Evolutionary conservation across 495 filamentous ascomycete genomes (phyloP).

Genomic region (Tuber borchii): DNA sequence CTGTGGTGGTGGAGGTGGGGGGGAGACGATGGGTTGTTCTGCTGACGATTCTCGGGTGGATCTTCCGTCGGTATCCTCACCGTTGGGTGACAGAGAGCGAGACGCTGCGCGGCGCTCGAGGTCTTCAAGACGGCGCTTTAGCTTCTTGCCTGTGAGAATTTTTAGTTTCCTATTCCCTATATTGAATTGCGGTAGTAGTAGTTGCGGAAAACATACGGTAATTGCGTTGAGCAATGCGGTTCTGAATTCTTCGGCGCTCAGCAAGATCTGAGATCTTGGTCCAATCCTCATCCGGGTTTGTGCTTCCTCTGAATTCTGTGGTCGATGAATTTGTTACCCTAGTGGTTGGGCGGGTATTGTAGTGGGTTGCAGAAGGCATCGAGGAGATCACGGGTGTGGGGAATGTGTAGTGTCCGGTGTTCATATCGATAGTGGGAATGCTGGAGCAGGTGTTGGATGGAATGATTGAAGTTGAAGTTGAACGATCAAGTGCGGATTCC

Average conservation of each 20-base stretch:
- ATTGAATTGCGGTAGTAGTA: neutral
- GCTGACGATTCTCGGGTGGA: conserved; percentile 49
- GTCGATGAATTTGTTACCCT: conserved; percentile 50
- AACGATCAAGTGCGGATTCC: conserved; percentile 8
- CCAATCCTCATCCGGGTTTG: conserved; percentile 97
- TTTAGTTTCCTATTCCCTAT: neutral
- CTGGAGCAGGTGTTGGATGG: neutral
- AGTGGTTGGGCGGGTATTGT: conserved; percentile 24
- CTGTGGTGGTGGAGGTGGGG: conserved; percentile 42
- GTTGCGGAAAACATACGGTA: conserved; percentile 66
- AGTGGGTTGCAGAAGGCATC: conserved; percentile 25
- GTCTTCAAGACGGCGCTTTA: conserved; percentile 95
- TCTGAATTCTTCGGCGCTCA: conserved; percentile 90
- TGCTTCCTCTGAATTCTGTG: conserved; percentile 92
- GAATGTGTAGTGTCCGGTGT: conserved; percentile 35
- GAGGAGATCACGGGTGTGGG: conserved; percentile 30
- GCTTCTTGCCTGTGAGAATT: conserved; percentile 73
- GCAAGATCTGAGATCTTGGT: conserved; percentile 98
- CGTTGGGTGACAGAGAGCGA: conserved; percentile 52
- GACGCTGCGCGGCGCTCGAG: conserved; percentile 87
- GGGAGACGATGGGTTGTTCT: conserved; percentile 53
- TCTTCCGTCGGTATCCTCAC: conserved; percentile 43
- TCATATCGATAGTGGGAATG: conserved; percentile 22
- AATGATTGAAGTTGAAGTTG: conserved; percentile 9
- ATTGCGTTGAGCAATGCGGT: conserved; percentile 94